Base-by-base conservation (phyloP, 2,329 filamentous ascomycete genomes). In the Sporothrix variecibatus region DNA sequence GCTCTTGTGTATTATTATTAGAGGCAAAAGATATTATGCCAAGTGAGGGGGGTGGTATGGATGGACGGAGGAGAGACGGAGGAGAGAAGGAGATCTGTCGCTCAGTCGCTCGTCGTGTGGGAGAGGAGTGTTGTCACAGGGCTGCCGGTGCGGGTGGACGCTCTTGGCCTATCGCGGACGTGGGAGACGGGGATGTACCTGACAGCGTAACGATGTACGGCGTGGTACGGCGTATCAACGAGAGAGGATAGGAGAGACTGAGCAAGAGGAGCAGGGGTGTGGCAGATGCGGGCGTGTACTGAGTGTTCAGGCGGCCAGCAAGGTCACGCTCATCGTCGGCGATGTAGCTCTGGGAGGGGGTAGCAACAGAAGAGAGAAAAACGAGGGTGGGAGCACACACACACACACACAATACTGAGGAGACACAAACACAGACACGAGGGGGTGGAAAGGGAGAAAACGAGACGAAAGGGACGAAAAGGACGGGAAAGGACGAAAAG, bases 271-370 rank as follows among this genome's bases (percentile, higher is more conserved):
- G 31, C 67, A 56, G 46, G 67, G 49, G 67, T 56, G 67, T 49
- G 64, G 43, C n/a, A 20, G 38, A 5, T 38, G 60, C 20, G 40
- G 38, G 46, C 53, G 58, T 20, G 71, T 53, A 49, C 34, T 34
- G 34, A 34, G 34, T 34, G 8, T 56, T 71, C 65, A 70, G 53
- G 72, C 53, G 65, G 72, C 65, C 53, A 34, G n/a, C 8, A 23
- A 65, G 74, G 70, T 75, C 71, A 53, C 73, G 40, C 51, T 49
- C 73, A 74, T 74, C 9, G 34, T 56, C 46, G 73, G 73, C 73
- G 70, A 74, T 34, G 73, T 71, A 38, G 68, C 68, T 71, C 62
- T 71, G 34, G 26, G 46, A n/a, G 31, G 43, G 23, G 64, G 49
- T 20, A 9, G 9, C 58, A 38, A 23, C 7, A n/a, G 20, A 17